A percentile compares a stretch with the other conserved stretches of the same genome.
Evolutionary conservation across 140 eudicot genomes (phyloP).

Genomic region (Ambrosia hybrid): DNA sequence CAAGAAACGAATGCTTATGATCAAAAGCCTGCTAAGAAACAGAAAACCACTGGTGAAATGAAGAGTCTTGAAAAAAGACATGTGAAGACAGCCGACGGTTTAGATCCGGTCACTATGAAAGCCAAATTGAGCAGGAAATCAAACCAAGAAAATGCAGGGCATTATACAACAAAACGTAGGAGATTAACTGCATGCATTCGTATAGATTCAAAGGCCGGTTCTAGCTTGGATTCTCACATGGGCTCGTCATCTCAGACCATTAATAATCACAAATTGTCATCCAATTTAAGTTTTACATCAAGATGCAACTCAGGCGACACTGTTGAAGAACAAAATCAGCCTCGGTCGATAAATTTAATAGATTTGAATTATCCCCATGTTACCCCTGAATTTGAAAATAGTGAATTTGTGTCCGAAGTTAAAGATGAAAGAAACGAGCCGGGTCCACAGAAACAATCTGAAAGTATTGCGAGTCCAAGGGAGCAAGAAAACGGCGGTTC

Average conservation of each 20-base stretch:
- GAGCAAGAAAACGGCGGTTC: slow-evolving; percentile 39
- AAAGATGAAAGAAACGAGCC: slow-evolving; percentile 30
- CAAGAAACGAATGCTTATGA: slow-evolving; percentile 4
- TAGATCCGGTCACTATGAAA: slow-evolving; percentile 18
- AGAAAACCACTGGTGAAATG: slow-evolving; percentile 26
- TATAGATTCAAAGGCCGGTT: slow-evolving; percentile 23
- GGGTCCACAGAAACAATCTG: slow-evolving; percentile 18
- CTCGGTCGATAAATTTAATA: slow-evolving; percentile 25
- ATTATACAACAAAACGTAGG: slow-evolving; percentile 44
- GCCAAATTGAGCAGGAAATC: slow-evolving; percentile 30
- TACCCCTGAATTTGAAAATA: slow-evolving; percentile 42
- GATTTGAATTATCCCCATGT: slow-evolving; percentile 60
- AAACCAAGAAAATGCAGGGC: slow-evolving; percentile 32
- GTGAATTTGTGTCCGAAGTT: slow-evolving; percentile 26
- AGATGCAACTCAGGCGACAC: slow-evolving; percentile 48
- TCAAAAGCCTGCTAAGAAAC: slow-evolving; percentile 19
- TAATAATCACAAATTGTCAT: slow-evolving; percentile 34
- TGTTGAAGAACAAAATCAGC: slow-evolving; percentile 32
- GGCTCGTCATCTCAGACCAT: slow-evolving; percentile 40
- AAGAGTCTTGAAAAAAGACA: slow-evolving; percentile 17
- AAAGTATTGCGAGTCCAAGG: slow-evolving; percentile 3
- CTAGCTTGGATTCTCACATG: slow-evolving; percentile 28
- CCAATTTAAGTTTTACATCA: slow-evolving; percentile 42
- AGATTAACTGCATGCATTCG: slow-evolving; percentile 41
- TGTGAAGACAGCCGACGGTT: slow-evolving; percentile 18